Evolutionary conservation across 306 rosid genomes (phyloP).

Genomic region (Prunus salicina): DNA sequence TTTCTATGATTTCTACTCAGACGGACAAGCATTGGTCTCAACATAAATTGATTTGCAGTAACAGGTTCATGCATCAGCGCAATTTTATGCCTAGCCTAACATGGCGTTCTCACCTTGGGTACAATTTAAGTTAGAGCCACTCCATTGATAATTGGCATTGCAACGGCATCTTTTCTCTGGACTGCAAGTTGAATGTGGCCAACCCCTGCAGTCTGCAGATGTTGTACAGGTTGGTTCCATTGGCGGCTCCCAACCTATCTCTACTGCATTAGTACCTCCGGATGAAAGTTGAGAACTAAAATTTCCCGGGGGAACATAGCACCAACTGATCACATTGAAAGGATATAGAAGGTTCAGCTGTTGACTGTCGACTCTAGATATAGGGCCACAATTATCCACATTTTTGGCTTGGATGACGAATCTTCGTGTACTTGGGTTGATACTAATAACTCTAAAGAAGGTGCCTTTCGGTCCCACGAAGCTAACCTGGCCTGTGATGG

Average conservation of each 20-base stretch:
- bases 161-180: conserved; percentile 46
- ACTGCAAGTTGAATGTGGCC: conserved; percentile 62
- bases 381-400: conserved; percentile 4
- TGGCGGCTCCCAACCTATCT: conserved; percentile 48
- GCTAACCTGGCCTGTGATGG: conserved; percentile 9
- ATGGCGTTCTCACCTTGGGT: conserved; percentile 35
- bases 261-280: conserved; percentile 16
- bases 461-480: conserved; percentile 5
- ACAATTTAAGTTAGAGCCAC: conserved; percentile 38
- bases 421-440: neutral
- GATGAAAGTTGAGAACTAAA: neutral
- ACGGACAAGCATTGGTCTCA: too few species aligned
- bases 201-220: conserved; percentile 40
- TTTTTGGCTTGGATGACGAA: conserved; percentile 6
- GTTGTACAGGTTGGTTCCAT: conserved; percentile 41
- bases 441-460: neutral
- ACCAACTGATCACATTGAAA: conserved; percentile 33
- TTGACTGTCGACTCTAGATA: conserved; percentile 21
- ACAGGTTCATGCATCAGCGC: neutral
- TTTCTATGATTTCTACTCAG: too few species aligned
- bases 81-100: neutral
- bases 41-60: neutral
- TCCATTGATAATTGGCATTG: conserved; percentile 39
- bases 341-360: conserved; percentile 31
- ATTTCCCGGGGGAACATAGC: conserved; percentile 16